Evolutionary conservation across 805 yeast genomes (phyloP).

Genomic region (Barnettozyma botsteinii): DNA sequence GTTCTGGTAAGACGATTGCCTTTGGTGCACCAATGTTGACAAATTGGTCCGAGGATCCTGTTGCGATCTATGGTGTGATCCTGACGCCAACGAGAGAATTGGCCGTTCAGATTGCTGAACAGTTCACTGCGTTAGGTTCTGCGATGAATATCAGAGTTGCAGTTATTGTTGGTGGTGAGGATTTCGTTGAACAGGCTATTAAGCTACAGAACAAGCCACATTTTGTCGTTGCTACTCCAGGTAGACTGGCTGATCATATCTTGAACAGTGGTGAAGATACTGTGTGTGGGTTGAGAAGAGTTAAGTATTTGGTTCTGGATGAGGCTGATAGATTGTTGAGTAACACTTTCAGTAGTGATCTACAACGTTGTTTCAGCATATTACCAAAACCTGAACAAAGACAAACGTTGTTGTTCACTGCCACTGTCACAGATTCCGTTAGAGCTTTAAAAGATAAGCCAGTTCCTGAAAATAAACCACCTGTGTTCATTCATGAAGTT

Average conservation of each 20-base stretch:
- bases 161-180: slow-evolving; percentile 92
- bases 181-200: slow-evolving; percentile 82
- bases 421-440: slow-evolving; percentile 92
- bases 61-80: slow-evolving; percentile 84
- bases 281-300: slow-evolving; percentile 67
- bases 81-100: slow-evolving; percentile 91
- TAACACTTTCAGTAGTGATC: slow-evolving; percentile 74
- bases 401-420: slow-evolving; percentile 89
- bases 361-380: slow-evolving; percentile 62
- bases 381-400: slow-evolving; percentile 68
- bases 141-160: slow-evolving; percentile 77
- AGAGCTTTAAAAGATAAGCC: slow-evolving; percentile 66
- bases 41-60: slow-evolving; percentile 92
- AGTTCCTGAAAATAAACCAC: slow-evolving; percentile 46
- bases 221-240: slow-evolving; percentile 95
- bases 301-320: slow-evolving; percentile 80
- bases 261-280: slow-evolving; percentile 86
- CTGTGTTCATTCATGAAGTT: slow-evolving; percentile 65
- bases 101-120: slow-evolving; percentile 96
- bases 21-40: slow-evolving; percentile 97
- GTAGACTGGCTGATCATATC: slow-evolving; percentile 90
- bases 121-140: slow-evolving; percentile 88
- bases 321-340: slow-evolving; percentile 93
- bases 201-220: slow-evolving; percentile 82
- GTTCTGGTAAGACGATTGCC: slow-evolving; percentile 96